Evolutionary conservation across 177 flowering plant species (phyloP), one percentile per base, ranked within the genome.

Genomic region (Vitis hybrid): DNA sequence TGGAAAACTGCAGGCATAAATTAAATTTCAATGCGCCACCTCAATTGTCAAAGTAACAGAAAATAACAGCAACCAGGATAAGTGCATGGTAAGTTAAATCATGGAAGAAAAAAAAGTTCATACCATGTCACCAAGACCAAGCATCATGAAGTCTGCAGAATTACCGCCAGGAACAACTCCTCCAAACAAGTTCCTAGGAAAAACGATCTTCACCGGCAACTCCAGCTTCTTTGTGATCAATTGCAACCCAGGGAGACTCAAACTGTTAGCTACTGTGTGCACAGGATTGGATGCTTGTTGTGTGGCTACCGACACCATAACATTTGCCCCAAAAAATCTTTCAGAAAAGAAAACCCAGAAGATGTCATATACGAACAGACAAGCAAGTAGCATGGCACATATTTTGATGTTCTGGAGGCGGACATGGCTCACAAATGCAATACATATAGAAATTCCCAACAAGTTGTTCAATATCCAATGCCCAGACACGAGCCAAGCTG

Each of bases 41-140:
- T 39, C 45, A 39, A 39, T 39, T 39, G 0, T 39, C 45, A 39
- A 39, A 39, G 45, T 39, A 39, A 39, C 45, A 39, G 0, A 39
- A 7, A 39, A 39, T 39, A 6, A 39, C 45, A 39, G 45, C 8
- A 7, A 39, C 6, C 45, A 39, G 45, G 45, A 39, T 1, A 6
- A 39, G 45, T 39, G 45, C 45, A 39, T 39, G 45, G 8, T 1
- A 39, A 39, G 45, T 39, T 2, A 51, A 52, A 52, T 14, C 14
- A 23, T 6, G 18, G 3, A 51, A 45, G 62, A 50, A 39, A 32
- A 64, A 68, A 65, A 54, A 76, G 34, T n/a, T 11, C 81, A 65
- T 88, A 95, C 99, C 99, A 95, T 95, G 76, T 95, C 98, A 73
- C 99, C 98, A 51, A 95, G 94, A 62, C 99, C 98, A 72, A 95